Evolutionary conservation across 495 filamentous ascomycete genomes (phyloP).

Genomic region (Podospora tetraspora): DNA sequence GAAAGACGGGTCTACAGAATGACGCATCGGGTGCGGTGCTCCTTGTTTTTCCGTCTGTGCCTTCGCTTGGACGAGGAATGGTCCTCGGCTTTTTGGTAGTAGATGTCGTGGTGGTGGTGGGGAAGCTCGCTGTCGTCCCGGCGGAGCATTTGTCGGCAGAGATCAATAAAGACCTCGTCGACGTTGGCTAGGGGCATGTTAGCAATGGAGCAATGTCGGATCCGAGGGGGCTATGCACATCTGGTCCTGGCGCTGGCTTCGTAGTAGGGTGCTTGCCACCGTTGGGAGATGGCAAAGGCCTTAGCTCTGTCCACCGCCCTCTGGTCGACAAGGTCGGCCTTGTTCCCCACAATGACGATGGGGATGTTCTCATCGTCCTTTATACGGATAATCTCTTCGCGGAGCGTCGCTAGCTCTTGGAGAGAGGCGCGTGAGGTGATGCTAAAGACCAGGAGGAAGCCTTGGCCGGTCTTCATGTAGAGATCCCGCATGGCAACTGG

Average conservation of each 20-base stretch:
- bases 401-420: conserved; percentile 77
- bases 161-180: conserved; percentile 89
- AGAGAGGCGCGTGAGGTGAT: conserved; percentile 86
- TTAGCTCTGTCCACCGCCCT: conserved; percentile 74
- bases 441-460: conserved; percentile 95
- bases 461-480: conserved; percentile 96
- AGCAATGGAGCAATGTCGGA: neutral
- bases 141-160: conserved; percentile 86
- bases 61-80: conserved; percentile 15
- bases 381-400: conserved; percentile 94
- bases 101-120: conserved; percentile 38
- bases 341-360: conserved; percentile 96
- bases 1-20: conserved; percentile 21
- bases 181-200: conserved; percentile 60
- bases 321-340: conserved; percentile 91
- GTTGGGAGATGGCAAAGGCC: conserved; percentile 81
- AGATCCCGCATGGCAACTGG: conserved; percentile 67
- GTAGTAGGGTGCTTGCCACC: conserved; percentile 92
- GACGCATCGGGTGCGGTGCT: conserved; percentile 22
- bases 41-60: conserved; percentile 21
- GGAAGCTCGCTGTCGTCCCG: conserved; percentile 52
- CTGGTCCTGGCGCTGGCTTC: conserved; percentile 80
- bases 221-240: conserved; percentile 34
- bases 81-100: conserved; percentile 28
- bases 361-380: conserved; percentile 91